Percentiles rank a stretch among this genome's conserved stretches.
Evolutionary conservation across 805 yeast species (phyloP).

Genomic region (Cyberlindnera misumaiensis): DNA sequence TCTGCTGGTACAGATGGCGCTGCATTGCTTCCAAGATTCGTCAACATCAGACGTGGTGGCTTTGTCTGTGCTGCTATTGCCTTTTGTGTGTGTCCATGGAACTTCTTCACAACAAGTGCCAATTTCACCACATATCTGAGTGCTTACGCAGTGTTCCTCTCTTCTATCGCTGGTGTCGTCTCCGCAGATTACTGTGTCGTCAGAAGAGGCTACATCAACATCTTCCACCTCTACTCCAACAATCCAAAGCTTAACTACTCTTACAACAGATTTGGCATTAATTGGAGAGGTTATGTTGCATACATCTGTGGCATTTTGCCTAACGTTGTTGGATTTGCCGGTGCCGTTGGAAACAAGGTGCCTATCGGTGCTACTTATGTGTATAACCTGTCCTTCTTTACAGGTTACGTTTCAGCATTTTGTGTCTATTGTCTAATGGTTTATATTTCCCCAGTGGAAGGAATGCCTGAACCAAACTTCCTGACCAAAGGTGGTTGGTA

Average conservation of each 20-base stretch:
- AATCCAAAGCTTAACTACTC: slow-evolving; percentile 40
- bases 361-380: slow-evolving; percentile 75
- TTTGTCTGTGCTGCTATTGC: slow-evolving; percentile 70
- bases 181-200: slow-evolving; percentile 63
- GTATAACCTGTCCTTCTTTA: slow-evolving; percentile 68
- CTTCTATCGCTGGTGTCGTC: slow-evolving; percentile 76
- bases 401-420: slow-evolving; percentile 62
- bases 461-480: slow-evolving; percentile 33
- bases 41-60: slow-evolving; percentile 77
- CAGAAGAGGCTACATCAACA: slow-evolving; percentile 61
- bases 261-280: slow-evolving; percentile 57
- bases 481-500: slow-evolving; percentile 46
- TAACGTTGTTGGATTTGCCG: slow-evolving; percentile 82
- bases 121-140: slow-evolving; percentile 74
- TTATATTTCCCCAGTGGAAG: slow-evolving; percentile 45
- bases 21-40: slow-evolving; percentile 54
- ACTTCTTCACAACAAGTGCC: slow-evolving; percentile 59
- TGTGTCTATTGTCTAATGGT: slow-evolving; percentile 47
- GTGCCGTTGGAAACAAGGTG: slow-evolving; percentile 68
- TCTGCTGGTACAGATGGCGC: slow-evolving; percentile 72
- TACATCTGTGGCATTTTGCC: slow-evolving; percentile 77
- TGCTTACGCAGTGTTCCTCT: slow-evolving; percentile 77
- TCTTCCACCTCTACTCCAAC: slow-evolving; percentile 59
- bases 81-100: slow-evolving; percentile 78
- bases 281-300: slow-evolving; percentile 82